phyloP scores from a whole-genome alignment of 2,329 filamentous ascomycete species.

The Cladosporium sp. region DNA sequence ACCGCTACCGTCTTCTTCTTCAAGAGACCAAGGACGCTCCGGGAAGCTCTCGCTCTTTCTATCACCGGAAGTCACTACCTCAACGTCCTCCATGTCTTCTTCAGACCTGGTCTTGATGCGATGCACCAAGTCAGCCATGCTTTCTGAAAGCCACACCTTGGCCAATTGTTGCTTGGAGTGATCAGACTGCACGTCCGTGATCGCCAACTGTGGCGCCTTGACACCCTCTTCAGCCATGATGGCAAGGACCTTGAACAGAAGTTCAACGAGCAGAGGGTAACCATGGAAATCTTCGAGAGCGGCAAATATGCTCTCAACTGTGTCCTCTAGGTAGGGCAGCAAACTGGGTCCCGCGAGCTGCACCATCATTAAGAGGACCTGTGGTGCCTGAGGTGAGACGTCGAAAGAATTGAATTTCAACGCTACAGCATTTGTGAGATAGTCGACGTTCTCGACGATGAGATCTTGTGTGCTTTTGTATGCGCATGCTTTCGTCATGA shows the following conservation, averaged over 20 bases:
- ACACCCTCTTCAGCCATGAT: constrained; percentile 79
- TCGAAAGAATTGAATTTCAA: constrained; percentile 87
- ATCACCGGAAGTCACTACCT: constrained; percentile 9
- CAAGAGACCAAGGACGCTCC: constrained; percentile 24
- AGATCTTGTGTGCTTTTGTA: constrained; percentile 70
- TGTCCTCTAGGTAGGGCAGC: constrained; percentile 84
- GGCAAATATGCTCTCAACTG: constrained; percentile 84
- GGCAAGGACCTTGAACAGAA: constrained; percentile 73
- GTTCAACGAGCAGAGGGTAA: constrained; percentile 78
- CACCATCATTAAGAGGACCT: constrained; percentile 92
- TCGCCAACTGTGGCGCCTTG: constrained; percentile 46
- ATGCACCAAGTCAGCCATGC: constrained; percentile 40
- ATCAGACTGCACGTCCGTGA: constrained; percentile 29
- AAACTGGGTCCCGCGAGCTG: constrained; percentile 73
- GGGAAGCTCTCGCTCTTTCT: constrained; percentile 29
- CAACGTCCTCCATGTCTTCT: constrained; percentile 2
- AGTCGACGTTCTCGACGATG: constrained; percentile 88
- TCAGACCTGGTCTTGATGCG: constrained; percentile 14
- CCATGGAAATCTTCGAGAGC: constrained; percentile 94
- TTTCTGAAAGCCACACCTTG: constrained; percentile 23
- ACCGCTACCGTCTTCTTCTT: constrained; percentile 30
- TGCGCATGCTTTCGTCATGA: constrained; percentile 66
- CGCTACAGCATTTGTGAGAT: constrained; percentile 88
- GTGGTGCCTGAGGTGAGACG: constrained; percentile 82
- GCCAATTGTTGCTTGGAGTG: not conserved